A percentile compares a stretch with the other conserved stretches of the same genome.
Conservation (phyloP, 192 early-diverging fungal genomes). For the Tieghemiomyces parasiticus region DNA sequence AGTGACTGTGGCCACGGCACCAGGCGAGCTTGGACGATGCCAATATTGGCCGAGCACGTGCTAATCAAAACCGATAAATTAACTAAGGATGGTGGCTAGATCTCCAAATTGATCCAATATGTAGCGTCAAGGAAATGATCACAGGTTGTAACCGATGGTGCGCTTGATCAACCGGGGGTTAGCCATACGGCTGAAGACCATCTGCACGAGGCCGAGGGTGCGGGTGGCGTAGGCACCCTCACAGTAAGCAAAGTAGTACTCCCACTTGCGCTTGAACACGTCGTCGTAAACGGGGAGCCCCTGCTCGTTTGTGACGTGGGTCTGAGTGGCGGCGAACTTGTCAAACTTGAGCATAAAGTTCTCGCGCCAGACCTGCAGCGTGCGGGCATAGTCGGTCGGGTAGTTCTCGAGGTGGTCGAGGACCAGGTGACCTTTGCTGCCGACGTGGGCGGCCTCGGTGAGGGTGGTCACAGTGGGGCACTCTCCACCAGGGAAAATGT, state of each 20-base stretch:
- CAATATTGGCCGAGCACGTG: too few relatives aligned
- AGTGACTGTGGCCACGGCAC: too few relatives aligned
- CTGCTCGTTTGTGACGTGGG: neutral
- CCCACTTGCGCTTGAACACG: slow-evolving; percentile 57
- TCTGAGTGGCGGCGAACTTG: slow-evolving; percentile 15
- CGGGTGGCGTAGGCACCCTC: slow-evolving; percentile 56
- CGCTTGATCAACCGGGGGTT: slow-evolving; percentile 21
- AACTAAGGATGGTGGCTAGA: too few relatives aligned
- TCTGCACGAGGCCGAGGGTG: slow-evolving; percentile 43
- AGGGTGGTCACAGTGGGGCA: slow-evolving; percentile 46
- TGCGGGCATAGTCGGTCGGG: slow-evolving; percentile 54
- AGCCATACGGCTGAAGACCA: slow-evolving; percentile 31
- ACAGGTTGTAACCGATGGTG: neutral
- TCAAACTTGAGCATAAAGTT: slow-evolving; percentile 40
- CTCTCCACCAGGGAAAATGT: slow-evolving; percentile 65
- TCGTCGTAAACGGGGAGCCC: slow-evolving; percentile 25
- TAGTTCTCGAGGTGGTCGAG: slow-evolving; percentile 43
- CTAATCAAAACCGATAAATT: too few relatives aligned
- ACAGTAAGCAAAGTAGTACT: slow-evolving; percentile 72
- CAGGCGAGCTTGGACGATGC: too few relatives aligned
- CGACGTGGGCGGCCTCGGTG: slow-evolving; percentile 31
- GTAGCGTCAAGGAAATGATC: too few relatives aligned
- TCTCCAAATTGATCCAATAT: too few relatives aligned
- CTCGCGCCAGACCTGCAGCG: slow-evolving; percentile 52
- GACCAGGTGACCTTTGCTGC: slow-evolving; percentile 35